Evolutionary conservation across 352 stramenopile genomes (phyloP), one percentile per base, ranked within the genome.

Genomic region (Phytophthora pluvialis): DNA sequence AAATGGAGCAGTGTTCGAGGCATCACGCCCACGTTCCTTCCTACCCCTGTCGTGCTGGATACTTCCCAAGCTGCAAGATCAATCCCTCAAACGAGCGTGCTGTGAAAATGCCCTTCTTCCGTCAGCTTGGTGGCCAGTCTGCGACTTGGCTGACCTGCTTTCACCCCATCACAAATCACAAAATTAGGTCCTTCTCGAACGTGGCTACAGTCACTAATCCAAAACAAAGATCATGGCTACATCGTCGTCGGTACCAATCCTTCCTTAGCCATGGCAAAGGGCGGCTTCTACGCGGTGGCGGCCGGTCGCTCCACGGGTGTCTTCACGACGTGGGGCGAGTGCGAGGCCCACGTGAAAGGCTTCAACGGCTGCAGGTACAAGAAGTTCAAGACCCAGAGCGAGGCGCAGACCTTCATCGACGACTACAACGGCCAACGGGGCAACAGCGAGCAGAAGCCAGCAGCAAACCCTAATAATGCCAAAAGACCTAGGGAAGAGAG

Each of bases 211-310:
- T 46, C 16, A 29, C 39, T 26, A 15, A 15, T 29, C 21, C 16
- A 46, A 28, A 25, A 28, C 39, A 18, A 49, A 2, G 12, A 33
- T 43, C 48, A 55, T 55, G 32, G 48, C 29, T 46, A 44, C 31
- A 44, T 12, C 15, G 12, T 38, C 15, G 6, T 38, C 9, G 26
- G 5, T 18, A 48, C 8, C 39, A 58, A 48, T 16, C n/a, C 25
- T 29, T 25, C 44, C 11, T 26, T 28, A 21, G 21, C 21, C 21
- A 73, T 73, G 60, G 35, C 59, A 28, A 69, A 64, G n/a, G 48
- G 52, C 11, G 77, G 51, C 67, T 90, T 73, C 52, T 93, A 91
- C 73, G 85, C 81, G 0, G 85, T 91, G 51, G 80, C 85, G 3
- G 65, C 62, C 0, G 85, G 85, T 0, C 78, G 83, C n/a, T 62